These are phyloP conservation scores for Microcera coccophila DNA, from an alignment of 2,329 filamentous ascomycete species.

Conservation along the genomic window DNA sequence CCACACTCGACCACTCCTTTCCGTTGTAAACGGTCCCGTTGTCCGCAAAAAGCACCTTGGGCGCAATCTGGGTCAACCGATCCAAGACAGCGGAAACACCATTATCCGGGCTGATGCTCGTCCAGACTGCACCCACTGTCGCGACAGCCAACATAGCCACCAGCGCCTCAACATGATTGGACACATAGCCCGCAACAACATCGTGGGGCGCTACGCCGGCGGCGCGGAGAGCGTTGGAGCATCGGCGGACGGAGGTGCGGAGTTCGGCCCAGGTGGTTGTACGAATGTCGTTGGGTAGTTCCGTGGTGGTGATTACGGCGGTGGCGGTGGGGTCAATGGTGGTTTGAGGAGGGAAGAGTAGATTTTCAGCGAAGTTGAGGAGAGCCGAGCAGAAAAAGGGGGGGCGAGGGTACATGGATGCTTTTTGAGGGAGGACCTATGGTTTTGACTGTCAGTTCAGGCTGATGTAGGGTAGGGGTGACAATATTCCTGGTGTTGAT, in stretches of 20 bases:
- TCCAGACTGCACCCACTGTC: constrained; percentile 85
- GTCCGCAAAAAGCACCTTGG: constrained; percentile 78
- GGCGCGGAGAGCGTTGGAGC: constrained; percentile 65
- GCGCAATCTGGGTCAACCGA: constrained; percentile 78
- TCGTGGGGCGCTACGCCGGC: constrained; percentile 56
- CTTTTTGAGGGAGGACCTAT: constrained; percentile 66
- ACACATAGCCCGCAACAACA: constrained; percentile 71
- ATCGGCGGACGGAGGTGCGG: constrained; percentile 70
- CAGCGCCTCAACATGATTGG: constrained; percentile 83
- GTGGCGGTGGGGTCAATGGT: constrained; percentile 51
- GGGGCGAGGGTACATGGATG: constrained; percentile 80
- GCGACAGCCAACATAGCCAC: constrained; percentile 84
- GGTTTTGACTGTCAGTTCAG: constrained; percentile 8
- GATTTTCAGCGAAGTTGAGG: constrained; percentile 93
- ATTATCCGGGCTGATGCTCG: constrained; percentile 86
- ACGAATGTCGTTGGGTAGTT: constrained; percentile 58
- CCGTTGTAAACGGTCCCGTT: constrained; percentile 89
- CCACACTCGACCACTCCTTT: constrained; percentile 74
- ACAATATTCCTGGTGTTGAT: not conserved
- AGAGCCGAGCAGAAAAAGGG: constrained; percentile 75
- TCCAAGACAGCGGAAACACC: constrained; percentile 89
- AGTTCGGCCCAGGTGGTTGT: constrained; percentile 71
- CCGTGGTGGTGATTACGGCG: constrained; percentile 79
- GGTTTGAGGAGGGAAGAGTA: constrained; percentile 66
- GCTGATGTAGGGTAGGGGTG: not conserved